Evolutionary conservation across 306 rosid species (phyloP), one percentile per base, ranked within the genome.

Genomic region (Cicer pinnatifidum): DNA sequence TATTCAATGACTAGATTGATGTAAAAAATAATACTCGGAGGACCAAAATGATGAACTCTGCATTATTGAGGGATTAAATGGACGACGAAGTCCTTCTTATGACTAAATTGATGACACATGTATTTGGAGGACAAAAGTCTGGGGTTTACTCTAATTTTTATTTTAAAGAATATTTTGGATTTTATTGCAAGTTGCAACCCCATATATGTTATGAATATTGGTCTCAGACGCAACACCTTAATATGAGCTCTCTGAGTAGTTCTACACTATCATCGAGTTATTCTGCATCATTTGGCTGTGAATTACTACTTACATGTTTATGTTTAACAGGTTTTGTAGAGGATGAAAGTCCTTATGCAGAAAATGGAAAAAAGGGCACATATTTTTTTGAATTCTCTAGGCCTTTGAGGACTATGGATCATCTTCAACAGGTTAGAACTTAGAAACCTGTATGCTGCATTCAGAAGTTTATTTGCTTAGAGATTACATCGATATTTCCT

Each of bases 341-440:
- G 73, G 96, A 88, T 66, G 94, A 91, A 59, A 94, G 90, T 85
- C 98, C 98, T 45, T 94, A 84, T 82, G 65, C 88, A 47, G 82
- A 89, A 51, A 89, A 79, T 82, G 92, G 92, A 20, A 78, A 85
- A 73, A 89, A 86, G 73, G 97, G 98, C 67, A 91, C 91, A 38
- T 94, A 86, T 76, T 83, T 72, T 78, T 94, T 89, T 66, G 98
- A 94, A 85, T 91, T 94, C 76, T 91, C 97, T 8, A 89, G 97
- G 84, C 96, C 98, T 66, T 80, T 94, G 88, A 91, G 97, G 88
- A 94, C 98, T 72, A 82, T 85, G 83, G 98, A 94, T 79, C 96
- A 83, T 66, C 95, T 91, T 80, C 98, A 94, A 82, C 98, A 94
- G 98, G 98, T 91, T 76, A 76, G 85, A 76, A 73, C 87, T 82